Percentiles rank a stretch among this genome's conserved stretches.
These are phyloP conservation scores for Actinidia arguta DNA, from an alignment of 179 eudicot species.

Conservation along the genomic window DNA sequence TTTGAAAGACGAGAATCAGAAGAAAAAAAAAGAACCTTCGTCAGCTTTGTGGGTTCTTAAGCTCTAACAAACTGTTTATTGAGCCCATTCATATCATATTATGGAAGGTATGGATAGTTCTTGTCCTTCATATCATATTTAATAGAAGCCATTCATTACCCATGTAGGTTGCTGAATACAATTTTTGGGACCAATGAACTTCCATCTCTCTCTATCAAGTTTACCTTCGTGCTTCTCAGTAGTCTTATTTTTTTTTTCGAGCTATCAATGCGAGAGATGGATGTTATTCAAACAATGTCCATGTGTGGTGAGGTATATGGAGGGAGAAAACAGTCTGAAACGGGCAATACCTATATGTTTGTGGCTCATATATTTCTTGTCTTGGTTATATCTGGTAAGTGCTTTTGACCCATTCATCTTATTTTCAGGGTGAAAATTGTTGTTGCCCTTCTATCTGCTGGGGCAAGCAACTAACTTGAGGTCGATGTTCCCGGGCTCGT, in stretches of 20 bases:
- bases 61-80: no score
- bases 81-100: no score
- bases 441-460: conserved; percentile 91
- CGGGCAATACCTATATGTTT: not conserved
- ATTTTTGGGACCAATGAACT: not conserved
- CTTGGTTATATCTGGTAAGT: not conserved
- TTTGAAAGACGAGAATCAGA: not conserved
- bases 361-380: not conserved
- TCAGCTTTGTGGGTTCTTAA: no score
- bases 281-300: not conserved
- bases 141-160: not conserved
- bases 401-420: not conserved
- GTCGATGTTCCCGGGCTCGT: no score
- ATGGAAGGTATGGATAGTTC: conserved; percentile 69
- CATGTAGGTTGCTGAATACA: conserved; percentile 2
- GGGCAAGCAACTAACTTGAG: conserved; percentile 44
- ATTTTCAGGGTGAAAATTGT: conserved; percentile 89
- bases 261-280: not conserved
- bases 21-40: no score
- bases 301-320: not conserved
- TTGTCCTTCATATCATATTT: not conserved
- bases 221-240: not conserved
- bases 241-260: not conserved
- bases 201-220: not conserved
- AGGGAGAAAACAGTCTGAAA: not conserved